Conservation (phyloP, 2,329 filamentous ascomycete genomes). For the Epichloe scottii region DNA sequence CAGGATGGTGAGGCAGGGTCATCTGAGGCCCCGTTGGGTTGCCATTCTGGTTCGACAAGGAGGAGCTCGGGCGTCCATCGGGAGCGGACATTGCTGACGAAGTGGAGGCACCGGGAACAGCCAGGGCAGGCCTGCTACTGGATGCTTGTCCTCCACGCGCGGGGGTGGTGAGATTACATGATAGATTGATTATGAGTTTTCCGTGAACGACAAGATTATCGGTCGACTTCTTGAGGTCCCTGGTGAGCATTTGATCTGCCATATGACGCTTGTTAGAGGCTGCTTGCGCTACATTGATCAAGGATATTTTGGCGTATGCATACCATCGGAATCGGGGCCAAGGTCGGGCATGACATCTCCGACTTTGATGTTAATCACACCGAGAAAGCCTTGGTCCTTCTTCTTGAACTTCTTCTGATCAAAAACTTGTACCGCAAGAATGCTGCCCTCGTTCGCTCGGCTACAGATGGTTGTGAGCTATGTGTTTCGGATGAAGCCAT, state of each 20-base stretch:
- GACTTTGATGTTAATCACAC: conserved; percentile 93
- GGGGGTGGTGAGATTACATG: conserved; percentile 71
- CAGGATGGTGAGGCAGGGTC: conserved; percentile 33
- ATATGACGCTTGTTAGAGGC: conserved; percentile 15
- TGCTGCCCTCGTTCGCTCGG: conserved; percentile 85
- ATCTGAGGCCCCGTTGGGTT: conserved; percentile 26
- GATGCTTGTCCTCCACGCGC: conserved; percentile 39
- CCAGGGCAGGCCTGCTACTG: conserved; percentile 33
- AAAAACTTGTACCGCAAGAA: conserved; percentile 95
- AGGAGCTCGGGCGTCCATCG: conserved; percentile 39
- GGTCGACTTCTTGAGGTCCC: conserved; percentile 93
- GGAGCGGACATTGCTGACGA: conserved; percentile 31
- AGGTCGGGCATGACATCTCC: conserved; percentile 82
- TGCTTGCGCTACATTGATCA: conserved; percentile 9
- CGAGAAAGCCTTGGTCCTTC: conserved; percentile 98
- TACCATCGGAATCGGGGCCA: conserved; percentile 82
- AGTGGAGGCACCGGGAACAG: conserved; percentile 30
- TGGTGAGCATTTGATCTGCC: conserved; percentile 95
- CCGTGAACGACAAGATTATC: conserved; percentile 97
- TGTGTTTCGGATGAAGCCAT: background rate
- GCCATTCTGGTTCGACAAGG: conserved; percentile 39
- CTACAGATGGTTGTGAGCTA: conserved; percentile 31
- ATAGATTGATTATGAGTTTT: conserved; percentile 92
- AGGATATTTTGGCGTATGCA: conserved; percentile 14
- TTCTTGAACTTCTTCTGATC: conserved; percentile 99